These are phyloP conservation scores for Starmerella kuoi DNA, from an alignment of 805 yeast genomes.

Conservation along the genomic window DNA sequence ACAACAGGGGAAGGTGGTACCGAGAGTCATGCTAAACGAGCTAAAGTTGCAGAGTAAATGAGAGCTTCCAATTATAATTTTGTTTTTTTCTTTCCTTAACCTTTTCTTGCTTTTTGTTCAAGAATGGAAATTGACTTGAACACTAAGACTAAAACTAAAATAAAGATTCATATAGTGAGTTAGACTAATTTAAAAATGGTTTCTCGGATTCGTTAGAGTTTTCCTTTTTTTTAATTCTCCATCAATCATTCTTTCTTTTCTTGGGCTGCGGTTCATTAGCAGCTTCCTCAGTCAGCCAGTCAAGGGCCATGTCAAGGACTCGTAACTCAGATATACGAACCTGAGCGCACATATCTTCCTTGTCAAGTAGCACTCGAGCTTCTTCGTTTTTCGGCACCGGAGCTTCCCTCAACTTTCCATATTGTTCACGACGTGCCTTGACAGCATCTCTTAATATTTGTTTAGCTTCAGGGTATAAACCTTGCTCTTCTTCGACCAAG, in stretches of 20 bases:
- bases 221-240: too few relatives aligned
- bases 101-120: too few relatives aligned
- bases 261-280: not conserved
- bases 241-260: not conserved
- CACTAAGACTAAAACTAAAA: too few relatives aligned
- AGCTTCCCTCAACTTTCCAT: conserved; percentile 12
- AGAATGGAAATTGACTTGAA: too few relatives aligned
- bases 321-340: conserved; percentile 23
- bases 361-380: conserved; percentile 9
- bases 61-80: not conserved
- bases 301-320: conserved; percentile 21
- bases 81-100: too few relatives aligned
- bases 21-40: conserved; percentile 4
- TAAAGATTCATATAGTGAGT: too few relatives aligned
- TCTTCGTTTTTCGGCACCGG: conserved; percentile 4
- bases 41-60: conserved; percentile 6
- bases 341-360: conserved; percentile 22
- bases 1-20: not conserved
- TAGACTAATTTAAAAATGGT: too few relatives aligned
- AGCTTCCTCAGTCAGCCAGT: conserved; percentile 19
- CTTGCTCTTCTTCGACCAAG: conserved; percentile 10
- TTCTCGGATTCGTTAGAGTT: too few relatives aligned
- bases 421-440: conserved; percentile 17
- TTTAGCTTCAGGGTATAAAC: conserved; percentile 11
- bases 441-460: conserved; percentile 14